A percentile compares a stretch with the other conserved stretches of the same genome.
These are phyloP conservation scores for Cladosporium sp. DNA, from an alignment of 2,329 filamentous ascomycete species.

Conservation along the genomic window DNA sequence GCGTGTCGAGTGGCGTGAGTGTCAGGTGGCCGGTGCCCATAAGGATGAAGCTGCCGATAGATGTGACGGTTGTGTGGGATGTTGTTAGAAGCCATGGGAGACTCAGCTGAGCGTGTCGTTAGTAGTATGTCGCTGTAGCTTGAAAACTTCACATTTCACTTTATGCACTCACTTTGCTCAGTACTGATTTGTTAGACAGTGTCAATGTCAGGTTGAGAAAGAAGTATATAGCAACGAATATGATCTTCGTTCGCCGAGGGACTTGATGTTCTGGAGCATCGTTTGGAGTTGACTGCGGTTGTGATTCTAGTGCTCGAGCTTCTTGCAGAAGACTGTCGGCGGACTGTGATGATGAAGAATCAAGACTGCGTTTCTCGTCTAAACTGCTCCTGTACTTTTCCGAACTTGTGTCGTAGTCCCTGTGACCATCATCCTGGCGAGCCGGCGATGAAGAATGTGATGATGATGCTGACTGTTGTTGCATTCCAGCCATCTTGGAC, in stretches of 20 bases:
- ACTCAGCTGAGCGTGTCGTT: constrained; percentile 42
- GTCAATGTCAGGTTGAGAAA: constrained; percentile 45
- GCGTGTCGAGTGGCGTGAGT: constrained; percentile 47
- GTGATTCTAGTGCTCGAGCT: constrained; percentile 2
- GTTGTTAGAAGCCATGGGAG: constrained; percentile 60
- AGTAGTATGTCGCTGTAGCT: not conserved
- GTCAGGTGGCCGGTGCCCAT: constrained; percentile 50
- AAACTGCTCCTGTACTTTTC: no score
- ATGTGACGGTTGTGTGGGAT: constrained; percentile 54
- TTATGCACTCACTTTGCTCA: constrained; percentile 34
- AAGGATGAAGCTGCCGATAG: constrained; percentile 52
- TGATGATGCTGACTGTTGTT: no score
- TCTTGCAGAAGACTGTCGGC: not conserved
- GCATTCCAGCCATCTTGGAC: no score
- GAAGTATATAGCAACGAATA: constrained; percentile 37
- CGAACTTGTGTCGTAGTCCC: no score
- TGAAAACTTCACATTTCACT: no score
- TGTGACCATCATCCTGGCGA: no score
- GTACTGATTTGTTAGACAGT: constrained; percentile 54
- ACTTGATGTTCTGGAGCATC: not conserved
- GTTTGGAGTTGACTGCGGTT: not conserved
- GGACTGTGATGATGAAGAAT: not conserved
- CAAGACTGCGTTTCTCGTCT: not conserved
- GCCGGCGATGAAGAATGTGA: no score
- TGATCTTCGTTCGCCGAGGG: not conserved